Evolutionary conservation across 2,329 filamentous ascomycete genomes (phyloP).

Genomic region (Cordyceps pruinosa): DNA sequence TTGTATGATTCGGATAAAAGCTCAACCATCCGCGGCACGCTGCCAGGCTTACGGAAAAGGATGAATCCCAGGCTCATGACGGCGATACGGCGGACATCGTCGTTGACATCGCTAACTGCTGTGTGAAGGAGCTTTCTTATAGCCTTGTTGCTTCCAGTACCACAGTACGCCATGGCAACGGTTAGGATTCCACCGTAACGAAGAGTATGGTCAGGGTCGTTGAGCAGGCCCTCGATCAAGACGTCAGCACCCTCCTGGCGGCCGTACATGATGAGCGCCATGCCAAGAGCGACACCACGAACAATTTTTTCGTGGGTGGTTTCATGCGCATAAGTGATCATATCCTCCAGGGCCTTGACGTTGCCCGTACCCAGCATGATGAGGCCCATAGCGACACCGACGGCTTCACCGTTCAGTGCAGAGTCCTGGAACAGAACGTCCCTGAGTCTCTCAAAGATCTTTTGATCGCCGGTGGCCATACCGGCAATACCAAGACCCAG

Average conservation of each 20-base stretch:
- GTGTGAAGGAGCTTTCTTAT: constrained; percentile 92
- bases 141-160: constrained; percentile 96
- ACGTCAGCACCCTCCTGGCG: constrained; percentile 92
- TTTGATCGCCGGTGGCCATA: constrained; percentile 89
- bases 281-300: constrained; percentile 86
- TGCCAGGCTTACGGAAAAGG: constrained; percentile 93
- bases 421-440: constrained; percentile 87
- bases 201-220: constrained; percentile 87
- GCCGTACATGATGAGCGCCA: constrained; percentile 97
- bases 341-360: constrained; percentile 84
- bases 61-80: constrained; percentile 99
- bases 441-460: constrained; percentile 87
- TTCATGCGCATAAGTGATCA: constrained; percentile 96
- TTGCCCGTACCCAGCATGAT: constrained; percentile 99
- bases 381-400: constrained; percentile 91
- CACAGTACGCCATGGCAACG: constrained; percentile 95
- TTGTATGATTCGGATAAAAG: constrained; percentile 98
- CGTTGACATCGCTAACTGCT: constrained; percentile 95
- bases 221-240: constrained; percentile 85
- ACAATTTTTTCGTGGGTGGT: constrained; percentile 99
- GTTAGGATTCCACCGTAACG: constrained; percentile 98
- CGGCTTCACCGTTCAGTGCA: constrained; percentile 92
- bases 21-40: constrained; percentile 97
- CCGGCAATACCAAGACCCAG: constrained; percentile 92
- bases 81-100: constrained; percentile 90